A percentile compares a stretch with the other conserved stretches of the same genome.
phyloP scores from a whole-genome alignment of 306 rosid species.

The Mimosa bimucronata region DNA sequence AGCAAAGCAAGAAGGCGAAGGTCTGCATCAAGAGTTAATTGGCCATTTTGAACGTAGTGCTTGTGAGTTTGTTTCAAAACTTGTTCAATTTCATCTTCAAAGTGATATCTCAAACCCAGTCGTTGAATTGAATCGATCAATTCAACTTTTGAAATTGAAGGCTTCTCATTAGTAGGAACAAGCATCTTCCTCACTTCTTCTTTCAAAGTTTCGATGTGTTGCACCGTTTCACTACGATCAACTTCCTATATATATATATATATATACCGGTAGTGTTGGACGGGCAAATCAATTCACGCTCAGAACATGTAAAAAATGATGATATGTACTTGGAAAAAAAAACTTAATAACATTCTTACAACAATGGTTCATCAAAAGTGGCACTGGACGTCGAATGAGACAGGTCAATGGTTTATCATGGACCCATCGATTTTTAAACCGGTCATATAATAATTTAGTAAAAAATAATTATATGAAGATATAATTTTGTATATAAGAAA shows the following conservation, averaged over 20 bases:
- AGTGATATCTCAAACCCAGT: slow-evolving; percentile 45
- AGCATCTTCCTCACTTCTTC: slow-evolving; percentile 44
- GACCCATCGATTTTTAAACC: too few relatives aligned
- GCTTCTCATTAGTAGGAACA: neutral
- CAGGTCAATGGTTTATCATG: too few relatives aligned
- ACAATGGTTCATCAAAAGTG: too few relatives aligned
- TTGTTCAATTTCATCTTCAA: slow-evolving; percentile 44
- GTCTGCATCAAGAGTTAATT: slow-evolving; percentile 9
- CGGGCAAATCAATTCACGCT: neutral
- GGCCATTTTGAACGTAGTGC: neutral
- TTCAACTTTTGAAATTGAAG: slow-evolving; percentile 5
- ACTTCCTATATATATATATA: slow-evolving; percentile 7
- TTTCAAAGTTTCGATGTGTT: slow-evolving; percentile 32
- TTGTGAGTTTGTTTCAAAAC: slow-evolving; percentile 30
- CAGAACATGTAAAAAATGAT: neutral
- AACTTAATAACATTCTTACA: too few relatives aligned
- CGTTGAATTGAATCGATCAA: slow-evolving; percentile 55
- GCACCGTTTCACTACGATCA: neutral
- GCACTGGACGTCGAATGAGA: too few relatives aligned
- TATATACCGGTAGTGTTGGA: neutral
- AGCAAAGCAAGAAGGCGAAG: slow-evolving; percentile 39
- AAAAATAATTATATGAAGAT: too few relatives aligned
- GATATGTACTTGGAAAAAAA: too few relatives aligned
- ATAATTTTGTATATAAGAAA: too few relatives aligned
- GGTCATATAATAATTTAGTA: too few relatives aligned